Evolutionary conservation across 768 basidiomycete genomes (phyloP), one percentile per base, ranked within the genome.

Genomic region (Rhizopogon rudus): DNA sequence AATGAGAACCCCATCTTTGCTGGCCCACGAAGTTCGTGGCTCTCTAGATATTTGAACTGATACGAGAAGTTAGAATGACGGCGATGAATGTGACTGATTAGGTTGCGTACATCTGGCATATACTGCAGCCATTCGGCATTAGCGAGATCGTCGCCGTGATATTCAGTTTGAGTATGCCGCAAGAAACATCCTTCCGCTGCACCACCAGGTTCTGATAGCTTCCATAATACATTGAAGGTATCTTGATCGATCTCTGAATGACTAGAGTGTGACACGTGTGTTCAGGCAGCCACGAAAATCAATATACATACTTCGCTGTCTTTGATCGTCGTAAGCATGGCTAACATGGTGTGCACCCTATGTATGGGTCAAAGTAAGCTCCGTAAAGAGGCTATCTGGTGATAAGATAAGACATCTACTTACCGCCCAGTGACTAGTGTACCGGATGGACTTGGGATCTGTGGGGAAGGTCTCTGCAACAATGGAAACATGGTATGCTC

Each of bases 361-460:
- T 33, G 31, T 33, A 50, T n/a, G 54, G 1, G 28, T 52, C 6
- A 40, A 53, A 43, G 31, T 25, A 13, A 22, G 20, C 20, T 20
- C 20, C 20, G 1, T 20, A 20, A 20, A 20, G 37, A 37, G 39
- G 50, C 20, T 39, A 40, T 22, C 35, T 33, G 16, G 40, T 10
- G 12, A 13, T 13, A 48, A 20, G 53, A 51, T 16, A 40, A 16
- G 20, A 17, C 25, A 12, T 25, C 13, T 20, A 74, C 85, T 59
- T 59, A 89, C 91, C 39, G 91, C 91, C 91, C 91, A 92, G 35
- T 81, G 81, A 65, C 87, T 89, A 2, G 91, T 89, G 61, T 89
- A 93, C 52, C 77, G 77, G 64, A 87, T 84, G n/a, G 76, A 78
- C 70, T 85, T 86, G 1, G 81, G 77, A 66, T 93, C 91, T 40